A percentile compares a stretch with the other conserved stretches of the same genome.
Evolutionary conservation across 441 rosid species (phyloP).

Genomic region (Macaranga tanarius): DNA sequence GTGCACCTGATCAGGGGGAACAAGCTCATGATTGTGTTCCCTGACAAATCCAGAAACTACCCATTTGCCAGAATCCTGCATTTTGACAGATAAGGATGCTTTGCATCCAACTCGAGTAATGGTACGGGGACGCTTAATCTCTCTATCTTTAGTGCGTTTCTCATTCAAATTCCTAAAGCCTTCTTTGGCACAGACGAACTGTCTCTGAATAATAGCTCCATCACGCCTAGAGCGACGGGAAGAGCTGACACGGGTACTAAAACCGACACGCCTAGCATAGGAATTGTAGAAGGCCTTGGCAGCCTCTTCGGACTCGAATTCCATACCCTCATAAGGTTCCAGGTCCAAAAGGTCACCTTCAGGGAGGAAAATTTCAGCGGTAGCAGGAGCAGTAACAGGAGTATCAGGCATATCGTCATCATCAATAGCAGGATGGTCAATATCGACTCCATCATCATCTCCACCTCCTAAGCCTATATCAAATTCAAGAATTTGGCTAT

Average conservation of each 20-base stretch:
- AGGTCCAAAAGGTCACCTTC: constrained; percentile 73
- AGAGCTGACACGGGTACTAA: constrained; percentile 92
- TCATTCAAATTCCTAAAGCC: constrained; percentile 88
- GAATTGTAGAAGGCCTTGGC: constrained; percentile 88
- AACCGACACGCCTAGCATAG: constrained; percentile 83
- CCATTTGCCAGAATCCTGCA: constrained; percentile 89
- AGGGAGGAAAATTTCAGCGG: constrained; percentile 52
- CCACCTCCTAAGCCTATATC: constrained; percentile 74
- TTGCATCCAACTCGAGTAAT: constrained; percentile 90
- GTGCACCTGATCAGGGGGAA: constrained; percentile 83
- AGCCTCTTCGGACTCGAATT: constrained; percentile 93
- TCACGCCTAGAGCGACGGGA: constrained; percentile 82
- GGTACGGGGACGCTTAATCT: constrained; percentile 90
- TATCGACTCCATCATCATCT: constrained; percentile 57
- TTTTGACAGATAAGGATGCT: constrained; percentile 79
- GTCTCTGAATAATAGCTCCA: constrained; percentile 94
- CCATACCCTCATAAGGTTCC: constrained; percentile 90
- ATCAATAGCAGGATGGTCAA: constrained; percentile 46
- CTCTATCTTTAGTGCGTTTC: constrained; percentile 85
- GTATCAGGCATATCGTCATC: constrained; percentile 68
- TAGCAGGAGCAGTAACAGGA: constrained; percentile 20
- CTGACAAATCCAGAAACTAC: constrained; percentile 71
- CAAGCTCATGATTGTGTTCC: constrained; percentile 81
- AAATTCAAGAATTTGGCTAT: constrained; percentile 77
- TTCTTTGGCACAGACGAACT: constrained; percentile 87